Base-by-base conservation (phyloP, 2,329 filamentous ascomycete species). In the Phialemoniopsis sp. region DNA sequence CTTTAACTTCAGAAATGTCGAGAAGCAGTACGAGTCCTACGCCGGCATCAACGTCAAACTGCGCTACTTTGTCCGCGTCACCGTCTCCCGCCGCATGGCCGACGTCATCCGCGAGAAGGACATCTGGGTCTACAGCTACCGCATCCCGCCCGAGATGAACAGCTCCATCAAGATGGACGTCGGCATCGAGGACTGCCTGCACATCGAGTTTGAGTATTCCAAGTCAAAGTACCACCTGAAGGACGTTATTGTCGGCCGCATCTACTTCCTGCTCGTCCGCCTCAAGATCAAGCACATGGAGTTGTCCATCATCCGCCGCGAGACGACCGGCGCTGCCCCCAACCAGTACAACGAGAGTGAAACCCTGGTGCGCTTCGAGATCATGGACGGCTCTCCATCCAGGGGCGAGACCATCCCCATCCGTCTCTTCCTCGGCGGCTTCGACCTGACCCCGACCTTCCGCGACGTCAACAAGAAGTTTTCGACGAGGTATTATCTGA, bases 261-360 rank as follows among this genome's bases (percentile, higher is more conserved):
- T 98, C 73, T 98, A 98, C 71, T 98, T 98, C 69, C 70, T 98
- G 51, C 78, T 98, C 36, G 93, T 98, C 46, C 82, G 93, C 56
- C 74, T 98, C 62, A 98, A 98, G 81, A 98, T 98, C 64, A 96
- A 97, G 69, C 93, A 98, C 66, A 98, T 98, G 93, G 93, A 98
- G 70, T 70, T 98, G 46, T 95, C 89, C 50, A 98, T 98, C 55
- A 98, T 98, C 62, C 80, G 94, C 50, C 76, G 94, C 53, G 93
- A 98, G 68, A 98, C 93, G 3, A 98, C 93, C 1, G 93, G 94
- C 40, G 89, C 89, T 5, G 89, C 93, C 16, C 93, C 93, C 7
- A 98, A 98, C 62, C 94, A 98, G 66, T 98, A 98, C 69, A 98
- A 98, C 61, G 94, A 98, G 72, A 97, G 90, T 66, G 93, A 98